Conservation (phyloP, 371 early-diverging fungal species). For the Zopfochytrium polystomum region DNA sequence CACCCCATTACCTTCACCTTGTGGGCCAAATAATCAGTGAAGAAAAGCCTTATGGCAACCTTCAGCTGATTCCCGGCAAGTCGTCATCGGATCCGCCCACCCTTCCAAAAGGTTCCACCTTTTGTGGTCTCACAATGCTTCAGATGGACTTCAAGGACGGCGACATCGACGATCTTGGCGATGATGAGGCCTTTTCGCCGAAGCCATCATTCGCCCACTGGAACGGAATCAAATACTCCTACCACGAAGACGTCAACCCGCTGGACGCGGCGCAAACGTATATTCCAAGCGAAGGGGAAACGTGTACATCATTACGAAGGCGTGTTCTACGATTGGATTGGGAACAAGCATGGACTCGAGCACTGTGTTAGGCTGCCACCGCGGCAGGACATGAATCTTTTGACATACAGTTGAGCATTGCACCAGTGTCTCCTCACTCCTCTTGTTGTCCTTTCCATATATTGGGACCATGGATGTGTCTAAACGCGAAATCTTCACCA, state of each 20-base stretch:
- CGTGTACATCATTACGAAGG: background rate
- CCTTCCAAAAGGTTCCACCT: background rate
- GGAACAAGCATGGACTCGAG: background rate
- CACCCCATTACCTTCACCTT: background rate
- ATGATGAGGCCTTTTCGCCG: background rate
- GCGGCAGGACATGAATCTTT: background rate
- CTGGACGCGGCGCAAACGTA: conserved; percentile 9
- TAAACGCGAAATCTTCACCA: background rate
- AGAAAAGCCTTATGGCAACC: background rate
- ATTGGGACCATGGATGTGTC: background rate
- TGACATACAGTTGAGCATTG: background rate
- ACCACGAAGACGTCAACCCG: conserved; percentile 11
- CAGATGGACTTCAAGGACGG: conserved; percentile 17
- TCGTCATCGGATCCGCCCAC: background rate
- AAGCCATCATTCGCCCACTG: conserved; percentile 14
- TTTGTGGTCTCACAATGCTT: conserved; percentile 20
- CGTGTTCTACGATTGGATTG: conserved; percentile 7
- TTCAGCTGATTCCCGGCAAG: background rate
- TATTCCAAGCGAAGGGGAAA: background rate
- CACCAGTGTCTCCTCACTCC: too few relatives aligned
- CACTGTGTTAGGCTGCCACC: conserved; percentile 2
- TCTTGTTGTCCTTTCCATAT: too few relatives aligned
- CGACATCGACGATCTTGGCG: background rate
- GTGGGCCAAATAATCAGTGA: background rate
- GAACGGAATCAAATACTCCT: conserved; percentile 17